These are phyloP conservation scores for Coemansia umbellata DNA, from an alignment of 192 early-diverging fungal species.

Conservation along the genomic window DNA sequence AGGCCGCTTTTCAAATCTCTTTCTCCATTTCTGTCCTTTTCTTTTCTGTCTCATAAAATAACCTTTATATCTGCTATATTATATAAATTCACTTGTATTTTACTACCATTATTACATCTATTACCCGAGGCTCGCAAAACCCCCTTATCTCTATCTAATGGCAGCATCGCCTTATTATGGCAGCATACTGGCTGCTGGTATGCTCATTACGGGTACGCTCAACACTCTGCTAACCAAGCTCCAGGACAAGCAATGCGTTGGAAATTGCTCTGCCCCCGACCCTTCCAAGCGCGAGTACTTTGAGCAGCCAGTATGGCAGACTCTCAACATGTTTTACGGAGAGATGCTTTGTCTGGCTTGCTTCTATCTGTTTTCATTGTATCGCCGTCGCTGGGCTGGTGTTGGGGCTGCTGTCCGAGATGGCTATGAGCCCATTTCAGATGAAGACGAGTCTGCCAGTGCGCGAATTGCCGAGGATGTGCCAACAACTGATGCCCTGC, in stretches of 20 bases:
- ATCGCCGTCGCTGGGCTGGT: conserved; percentile 14
- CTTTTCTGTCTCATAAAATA: conserved; percentile 1
- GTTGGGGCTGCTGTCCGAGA: not conserved
- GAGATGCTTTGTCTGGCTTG: conserved; percentile 77
- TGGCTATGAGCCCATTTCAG: conserved; percentile 35
- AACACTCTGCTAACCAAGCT: conserved; percentile 82
- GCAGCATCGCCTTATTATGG: conserved; percentile 28
- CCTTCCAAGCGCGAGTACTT: conserved; percentile 64
- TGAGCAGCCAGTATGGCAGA: conserved; percentile 98
- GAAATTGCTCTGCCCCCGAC: conserved; percentile 79
- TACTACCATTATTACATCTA: conserved; percentile 12
- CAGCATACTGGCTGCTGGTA: conserved; percentile 60
- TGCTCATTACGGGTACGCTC: conserved; percentile 71
- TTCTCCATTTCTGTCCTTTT: too few relatives aligned
- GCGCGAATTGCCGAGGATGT: conserved; percentile 13
- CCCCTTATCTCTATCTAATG: too few relatives aligned
- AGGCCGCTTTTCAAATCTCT: too few relatives aligned
- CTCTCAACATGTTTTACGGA: conserved; percentile 95
- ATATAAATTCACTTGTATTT: not conserved
- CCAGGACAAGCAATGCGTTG: conserved; percentile 91
- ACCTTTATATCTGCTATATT: conserved; percentile 2
- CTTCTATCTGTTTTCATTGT: conserved; percentile 53
- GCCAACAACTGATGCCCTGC: conserved; percentile 30
- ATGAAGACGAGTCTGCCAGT: conserved; percentile 5
- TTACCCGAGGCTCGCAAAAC: conserved; percentile 3